Conservation (phyloP, 2,329 filamentous ascomycete species). For the Berkeleyomyces rouxiae region DNA sequence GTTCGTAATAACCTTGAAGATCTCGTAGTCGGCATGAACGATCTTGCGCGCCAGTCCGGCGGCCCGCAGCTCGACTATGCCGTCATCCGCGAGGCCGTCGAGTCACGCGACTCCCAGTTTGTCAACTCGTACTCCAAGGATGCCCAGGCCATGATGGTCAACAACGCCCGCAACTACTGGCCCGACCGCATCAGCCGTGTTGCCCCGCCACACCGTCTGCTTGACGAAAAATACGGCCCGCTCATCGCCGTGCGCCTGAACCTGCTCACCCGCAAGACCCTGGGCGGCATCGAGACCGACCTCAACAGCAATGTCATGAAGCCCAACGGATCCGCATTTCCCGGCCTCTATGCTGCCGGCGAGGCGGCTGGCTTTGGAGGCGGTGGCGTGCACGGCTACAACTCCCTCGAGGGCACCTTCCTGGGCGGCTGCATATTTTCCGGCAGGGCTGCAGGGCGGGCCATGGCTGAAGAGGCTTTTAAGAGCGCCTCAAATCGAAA, state of each 20-base stretch:
- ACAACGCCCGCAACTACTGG: conserved; percentile 39
- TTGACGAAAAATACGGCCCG: conserved; percentile 38
- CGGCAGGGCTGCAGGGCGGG: conserved; percentile 37
- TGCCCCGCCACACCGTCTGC: conserved; percentile 35
- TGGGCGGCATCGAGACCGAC: conserved; percentile 44
- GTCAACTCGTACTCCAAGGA: conserved; percentile 42
- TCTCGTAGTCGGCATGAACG: conserved; percentile 42
- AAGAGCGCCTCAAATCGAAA: background rate
- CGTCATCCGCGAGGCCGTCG: conserved; percentile 29
- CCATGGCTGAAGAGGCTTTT: conserved; percentile 31
- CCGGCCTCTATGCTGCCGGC: conserved; percentile 41
- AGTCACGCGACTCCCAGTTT: conserved; percentile 38
- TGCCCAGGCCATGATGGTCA: conserved; percentile 43
- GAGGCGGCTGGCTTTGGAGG: conserved; percentile 45
- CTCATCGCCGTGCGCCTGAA: conserved; percentile 45
- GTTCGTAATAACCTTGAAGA: conserved; percentile 38
- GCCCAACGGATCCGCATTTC: conserved; percentile 29
- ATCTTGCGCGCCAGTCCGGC: conserved; percentile 28
- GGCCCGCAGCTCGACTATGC: conserved; percentile 32
- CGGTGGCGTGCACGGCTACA: conserved; percentile 46
- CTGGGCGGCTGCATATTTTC: conserved; percentile 48
- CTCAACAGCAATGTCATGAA: conserved; percentile 38
- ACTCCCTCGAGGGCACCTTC: conserved; percentile 44
- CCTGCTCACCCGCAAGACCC: conserved; percentile 42
- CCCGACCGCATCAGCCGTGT: conserved; percentile 35